Conservation (phyloP, 352 stramenopile species). For the Globisporangium paroecandrum region DNA sequence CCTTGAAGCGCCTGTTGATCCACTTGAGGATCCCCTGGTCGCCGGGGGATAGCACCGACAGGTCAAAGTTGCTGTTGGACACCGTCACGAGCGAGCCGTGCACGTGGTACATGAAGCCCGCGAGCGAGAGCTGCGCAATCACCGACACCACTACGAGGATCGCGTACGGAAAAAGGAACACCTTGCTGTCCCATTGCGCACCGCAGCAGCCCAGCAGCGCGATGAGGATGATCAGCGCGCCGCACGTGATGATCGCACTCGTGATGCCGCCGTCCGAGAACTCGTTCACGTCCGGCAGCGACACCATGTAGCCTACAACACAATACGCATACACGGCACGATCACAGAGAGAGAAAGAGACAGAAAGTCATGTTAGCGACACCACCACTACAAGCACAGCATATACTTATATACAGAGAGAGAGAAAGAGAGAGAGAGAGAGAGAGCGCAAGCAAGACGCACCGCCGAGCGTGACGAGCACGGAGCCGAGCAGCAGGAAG, state of each 20-base stretch:
- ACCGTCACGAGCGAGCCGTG: slow-evolving; percentile 66
- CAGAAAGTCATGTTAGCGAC: background rate
- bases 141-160: slow-evolving; percentile 78
- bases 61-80: slow-evolving; percentile 67
- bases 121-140: slow-evolving; percentile 70
- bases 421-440: background rate
- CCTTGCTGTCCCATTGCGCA: slow-evolving; percentile 83
- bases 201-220: slow-evolving; percentile 74
- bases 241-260: slow-evolving; percentile 77
- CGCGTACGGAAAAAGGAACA: slow-evolving; percentile 82
- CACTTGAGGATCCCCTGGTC: slow-evolving; percentile 68
- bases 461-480: slow-evolving; percentile 81
- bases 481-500: slow-evolving; percentile 76
- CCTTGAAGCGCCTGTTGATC: slow-evolving; percentile 78
- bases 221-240: slow-evolving; percentile 74
- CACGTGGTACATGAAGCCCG: slow-evolving; percentile 78
- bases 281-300: slow-evolving; percentile 70
- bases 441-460: slow-evolving; percentile 1
- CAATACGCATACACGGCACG: slow-evolving; percentile 2
- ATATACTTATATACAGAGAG: background rate
- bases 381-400: background rate
- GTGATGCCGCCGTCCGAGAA: slow-evolving; percentile 79
- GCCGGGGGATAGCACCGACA: slow-evolving; percentile 43
- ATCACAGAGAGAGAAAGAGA: background rate
- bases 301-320: slow-evolving; percentile 71